phyloP scores from a whole-genome alignment of 1,284 basidiomycete genomes.

The Ustilago esculenta region DNA sequence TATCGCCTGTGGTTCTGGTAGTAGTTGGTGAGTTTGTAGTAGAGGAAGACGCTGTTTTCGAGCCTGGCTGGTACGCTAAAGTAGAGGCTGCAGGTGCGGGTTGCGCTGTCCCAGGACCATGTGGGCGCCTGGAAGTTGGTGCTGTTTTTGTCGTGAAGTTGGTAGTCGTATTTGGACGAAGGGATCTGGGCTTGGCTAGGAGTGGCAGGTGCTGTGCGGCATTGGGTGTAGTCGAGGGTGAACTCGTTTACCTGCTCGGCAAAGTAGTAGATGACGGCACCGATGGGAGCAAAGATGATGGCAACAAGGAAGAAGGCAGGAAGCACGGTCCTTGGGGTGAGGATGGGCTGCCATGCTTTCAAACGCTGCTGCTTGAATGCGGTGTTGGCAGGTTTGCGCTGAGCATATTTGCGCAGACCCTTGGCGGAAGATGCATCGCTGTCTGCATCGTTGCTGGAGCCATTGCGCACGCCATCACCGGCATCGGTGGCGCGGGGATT shows the following conservation, averaged over 20 bases:
- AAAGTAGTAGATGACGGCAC: constrained; percentile 77
- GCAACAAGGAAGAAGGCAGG: constrained; percentile 95
- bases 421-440: constrained; percentile 44
- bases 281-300: constrained; percentile 93
- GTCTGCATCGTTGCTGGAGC: constrained; percentile 34
- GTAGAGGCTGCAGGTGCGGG: constrained; percentile 56
- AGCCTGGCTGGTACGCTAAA: constrained; percentile 78
- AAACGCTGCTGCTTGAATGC: constrained; percentile 99
- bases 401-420: constrained; percentile 57
- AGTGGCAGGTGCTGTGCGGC: constrained; percentile 68
- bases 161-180: constrained; percentile 77
- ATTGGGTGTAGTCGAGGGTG: constrained; percentile 93
- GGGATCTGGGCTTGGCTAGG: constrained; percentile 72
- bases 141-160: constrained; percentile 63
- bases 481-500: constrained; percentile 48
- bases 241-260: constrained; percentile 80
- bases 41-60: constrained; percentile 82
- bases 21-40: constrained; percentile 80
- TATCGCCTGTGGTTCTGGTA: constrained; percentile 99
- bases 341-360: constrained; percentile 99
- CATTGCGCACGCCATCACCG: constrained; percentile 25
- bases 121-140: constrained; percentile 63
- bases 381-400: constrained; percentile 73
- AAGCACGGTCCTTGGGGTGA: constrained; percentile 95
- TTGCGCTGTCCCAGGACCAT: constrained; percentile 38